Evolutionary conservation across 495 filamentous ascomycete species (phyloP).

Genomic region (Aspergillus funiculosus): DNA sequence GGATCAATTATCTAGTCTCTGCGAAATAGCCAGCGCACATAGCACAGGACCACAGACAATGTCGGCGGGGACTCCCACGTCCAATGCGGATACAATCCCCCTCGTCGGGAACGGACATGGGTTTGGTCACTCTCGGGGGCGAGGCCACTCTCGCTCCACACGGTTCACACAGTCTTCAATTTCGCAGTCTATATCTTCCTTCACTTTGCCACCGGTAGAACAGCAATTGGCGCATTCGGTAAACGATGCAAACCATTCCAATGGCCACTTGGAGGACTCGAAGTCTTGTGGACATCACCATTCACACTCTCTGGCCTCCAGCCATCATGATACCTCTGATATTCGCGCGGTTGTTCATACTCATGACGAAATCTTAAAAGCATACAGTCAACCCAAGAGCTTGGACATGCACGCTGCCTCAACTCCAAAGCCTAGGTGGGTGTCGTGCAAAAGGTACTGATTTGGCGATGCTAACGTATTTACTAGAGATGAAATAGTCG

Average conservation of each 20-base stretch:
- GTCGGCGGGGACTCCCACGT: slow-evolving; percentile 34
- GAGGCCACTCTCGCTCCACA: slow-evolving; percentile 38
- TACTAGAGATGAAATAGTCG: slow-evolving; percentile 29
- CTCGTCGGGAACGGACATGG: slow-evolving; percentile 24
- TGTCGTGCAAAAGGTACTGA: background rate
- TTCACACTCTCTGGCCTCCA: slow-evolving; percentile 23
- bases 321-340: slow-evolving; percentile 22
- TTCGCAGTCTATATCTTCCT: slow-evolving; percentile 24
- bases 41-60: slow-evolving; percentile 24
- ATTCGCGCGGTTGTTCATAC: slow-evolving; percentile 32
- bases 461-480: slow-evolving; percentile 15
- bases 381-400: background rate
- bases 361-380: slow-evolving; percentile 20
- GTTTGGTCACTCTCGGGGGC: slow-evolving; percentile 33
- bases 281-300: slow-evolving; percentile 26
- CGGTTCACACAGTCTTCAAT: slow-evolving; percentile 34
- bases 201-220: slow-evolving; percentile 17
- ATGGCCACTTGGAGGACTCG: slow-evolving; percentile 20
- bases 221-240: slow-evolving; percentile 17
- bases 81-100: slow-evolving; percentile 29
- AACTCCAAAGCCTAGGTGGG: slow-evolving; percentile 13
- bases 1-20: slow-evolving; percentile 12
- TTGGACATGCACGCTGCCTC: slow-evolving; percentile 3
- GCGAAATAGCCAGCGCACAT: slow-evolving; percentile 5
- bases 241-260: slow-evolving; percentile 16